Percentiles rank a stretch among this genome's conserved stretches.
Conservation (phyloP, 2,329 filamentous ascomycete genomes). For the Phoma sp. region DNA sequence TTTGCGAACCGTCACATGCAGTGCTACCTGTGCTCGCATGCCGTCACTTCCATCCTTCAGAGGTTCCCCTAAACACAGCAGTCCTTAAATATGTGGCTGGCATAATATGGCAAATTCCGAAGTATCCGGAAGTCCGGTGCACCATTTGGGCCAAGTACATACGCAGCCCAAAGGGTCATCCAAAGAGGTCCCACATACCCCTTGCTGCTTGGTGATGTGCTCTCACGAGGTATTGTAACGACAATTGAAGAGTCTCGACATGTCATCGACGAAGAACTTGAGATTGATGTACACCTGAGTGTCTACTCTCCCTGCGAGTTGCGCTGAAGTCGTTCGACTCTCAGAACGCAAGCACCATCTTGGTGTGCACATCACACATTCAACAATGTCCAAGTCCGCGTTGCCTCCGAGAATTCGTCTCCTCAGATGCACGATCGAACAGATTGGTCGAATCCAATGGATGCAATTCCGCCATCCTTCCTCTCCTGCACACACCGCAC, state of each 20-base stretch:
- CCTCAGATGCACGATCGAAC: not conserved
- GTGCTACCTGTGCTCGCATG: not conserved
- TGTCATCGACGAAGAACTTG: too few relatives aligned
- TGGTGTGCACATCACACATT: not conserved
- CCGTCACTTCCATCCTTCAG: not conserved
- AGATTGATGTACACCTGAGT: too few relatives aligned
- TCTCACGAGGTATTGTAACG: too few relatives aligned
- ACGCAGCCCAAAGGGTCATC: too few relatives aligned
- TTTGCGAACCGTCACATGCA: slow-evolving; percentile 4
- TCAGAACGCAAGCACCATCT: not conserved
- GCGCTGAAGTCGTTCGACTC: too few relatives aligned
- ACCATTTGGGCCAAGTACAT: too few relatives aligned
- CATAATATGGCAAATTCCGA: not conserved
- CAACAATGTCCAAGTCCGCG: not conserved
- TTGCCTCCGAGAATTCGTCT: not conserved
- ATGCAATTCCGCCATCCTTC: not conserved
- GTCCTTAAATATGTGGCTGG: not conserved
- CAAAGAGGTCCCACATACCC: too few relatives aligned
- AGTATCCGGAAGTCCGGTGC: too few relatives aligned
- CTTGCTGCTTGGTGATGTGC: too few relatives aligned
- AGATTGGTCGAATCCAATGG: not conserved
- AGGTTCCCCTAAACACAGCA: not conserved
- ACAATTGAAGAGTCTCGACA: too few relatives aligned
- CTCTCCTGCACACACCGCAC: not conserved
- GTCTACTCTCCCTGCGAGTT: too few relatives aligned